Base-by-base conservation (phyloP, 163 green algal genomes). In the Trebouxiophyceae sp. region DNA sequence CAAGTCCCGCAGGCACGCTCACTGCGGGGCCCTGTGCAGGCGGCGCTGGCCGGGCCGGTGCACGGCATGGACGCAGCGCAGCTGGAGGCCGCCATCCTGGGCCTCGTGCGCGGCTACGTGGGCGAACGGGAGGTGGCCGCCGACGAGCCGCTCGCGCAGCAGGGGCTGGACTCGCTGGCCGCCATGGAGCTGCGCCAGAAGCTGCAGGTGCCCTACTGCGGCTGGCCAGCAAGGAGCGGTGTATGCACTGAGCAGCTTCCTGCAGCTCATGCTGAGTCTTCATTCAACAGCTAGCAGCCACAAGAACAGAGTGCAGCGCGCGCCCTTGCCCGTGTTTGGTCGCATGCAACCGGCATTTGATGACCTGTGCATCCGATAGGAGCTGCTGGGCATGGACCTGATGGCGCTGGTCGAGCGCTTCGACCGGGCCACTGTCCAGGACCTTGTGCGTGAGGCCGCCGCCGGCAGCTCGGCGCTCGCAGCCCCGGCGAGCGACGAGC, bases 151-250 rank as follows among this genome's bases (percentile, higher is more conserved):
- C 54, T 84, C 28, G 74, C 60, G 1, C 8, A 56, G 1, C 74
- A 82, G 33, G 77, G 77, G 7, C 54, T 84, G 3, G 74, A 84
- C 65, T 82, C 74, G 0, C 62, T 84, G n/a, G 74, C 77, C 1
- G 60, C 26, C n/a, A 61, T 84, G 46, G 77, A 84, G 50, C 62
- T 82, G 45, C 70, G 70, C 24, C 66, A 72, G 63, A 74, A 72
- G 33, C 28, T 80, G 26, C 62, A 72, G 74, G 69, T 58, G 34
- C n/a, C n/a, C n/a, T n/a, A n/a, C n/a, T n/a, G n/a, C n/a, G n/a
- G n/a, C n/a, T n/a, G n/a, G n/a, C n/a, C n/a, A n/a, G n/a, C n/a
- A n/a, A n/a, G n/a, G n/a, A n/a, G n/a, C n/a, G n/a, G n/a, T n/a
- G n/a, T n/a, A n/a, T n/a, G n/a, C n/a, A n/a, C n/a, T n/a, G n/a